Conservation (phyloP, 1,284 basidiomycete species). For the Stygiomarasmius scandens region DNA sequence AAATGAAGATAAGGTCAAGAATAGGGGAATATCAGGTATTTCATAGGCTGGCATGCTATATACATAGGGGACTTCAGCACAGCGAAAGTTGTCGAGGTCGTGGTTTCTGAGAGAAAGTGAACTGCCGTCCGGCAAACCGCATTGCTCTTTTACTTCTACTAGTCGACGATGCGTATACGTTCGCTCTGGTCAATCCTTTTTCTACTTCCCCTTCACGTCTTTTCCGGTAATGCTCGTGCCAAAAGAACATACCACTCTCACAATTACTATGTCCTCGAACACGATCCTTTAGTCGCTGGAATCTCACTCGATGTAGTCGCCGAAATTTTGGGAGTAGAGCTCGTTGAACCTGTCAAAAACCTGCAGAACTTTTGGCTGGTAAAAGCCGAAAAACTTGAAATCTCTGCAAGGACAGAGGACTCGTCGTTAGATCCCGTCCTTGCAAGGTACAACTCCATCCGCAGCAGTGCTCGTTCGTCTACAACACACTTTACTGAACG, state of each 20-base stretch:
- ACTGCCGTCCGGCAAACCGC: background rate
- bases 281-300: conserved; percentile 48
- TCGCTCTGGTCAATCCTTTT: background rate
- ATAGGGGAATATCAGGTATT: conserved; percentile 5
- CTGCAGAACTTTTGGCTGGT: conserved; percentile 86
- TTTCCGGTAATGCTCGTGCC: conserved; percentile 13
- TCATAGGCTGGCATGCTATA: conserved; percentile 9
- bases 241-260: conserved; percentile 76
- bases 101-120: background rate
- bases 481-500: conserved; percentile 26
- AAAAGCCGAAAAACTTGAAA: conserved; percentile 50
- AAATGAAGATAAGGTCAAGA: conserved; percentile 22
- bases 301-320: conserved; percentile 63
- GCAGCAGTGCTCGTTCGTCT: conserved; percentile 29
- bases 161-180: background rate
- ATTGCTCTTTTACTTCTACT: background rate
- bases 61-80: too few species aligned
- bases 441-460: conserved; percentile 49
- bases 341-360: conserved; percentile 89
- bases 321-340: conserved; percentile 71
- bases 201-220: background rate
- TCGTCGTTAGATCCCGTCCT: conserved; percentile 54
- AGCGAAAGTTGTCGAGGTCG: too few species aligned
- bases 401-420: conserved; percentile 27
- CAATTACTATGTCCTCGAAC: conserved; percentile 88